These are phyloP conservation scores for Mycotypha africana DNA, from an alignment of 371 early-diverging fungal genomes.

Conservation along the genomic window DNA sequence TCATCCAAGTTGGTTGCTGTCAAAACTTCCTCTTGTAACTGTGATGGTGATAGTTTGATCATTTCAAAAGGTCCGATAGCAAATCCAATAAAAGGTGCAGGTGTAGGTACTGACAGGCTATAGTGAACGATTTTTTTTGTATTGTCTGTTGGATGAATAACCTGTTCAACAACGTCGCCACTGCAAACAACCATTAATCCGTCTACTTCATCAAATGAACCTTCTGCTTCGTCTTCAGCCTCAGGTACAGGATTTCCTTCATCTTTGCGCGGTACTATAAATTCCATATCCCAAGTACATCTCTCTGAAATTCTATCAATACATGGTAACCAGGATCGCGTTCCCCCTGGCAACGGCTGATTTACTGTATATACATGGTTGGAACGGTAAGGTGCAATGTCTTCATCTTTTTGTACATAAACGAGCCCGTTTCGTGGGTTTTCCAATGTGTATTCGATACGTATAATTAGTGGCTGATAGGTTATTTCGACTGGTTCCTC, in stretches of 20 bases:
- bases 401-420: constrained; percentile 55
- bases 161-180: constrained; percentile 71
- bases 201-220: constrained; percentile 42
- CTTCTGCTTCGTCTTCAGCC: constrained; percentile 39
- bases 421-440: constrained; percentile 50
- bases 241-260: constrained; percentile 18
- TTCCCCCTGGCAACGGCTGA: constrained; percentile 67
- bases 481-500: constrained; percentile 2
- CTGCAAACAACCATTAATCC: constrained; percentile 68
- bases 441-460: constrained; percentile 47
- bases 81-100: constrained; percentile 72
- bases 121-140: constrained; percentile 58
- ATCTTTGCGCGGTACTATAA: constrained; percentile 60
- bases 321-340: constrained; percentile 89
- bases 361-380: constrained; percentile 78
- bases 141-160: constrained; percentile 57
- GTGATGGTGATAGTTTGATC: constrained; percentile 39
- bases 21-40: constrained; percentile 40
- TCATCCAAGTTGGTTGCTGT: constrained; percentile 44
- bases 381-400: constrained; percentile 50
- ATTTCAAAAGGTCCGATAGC: constrained; percentile 70
- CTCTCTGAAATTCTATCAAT: constrained; percentile 69
- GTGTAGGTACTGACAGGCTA: constrained; percentile 53
- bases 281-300: constrained; percentile 86
- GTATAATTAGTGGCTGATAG: constrained; percentile 41